Evolutionary conservation across 2,329 filamentous ascomycete genomes (phyloP), one percentile per base, ranked within the genome.

Genomic region (Sclerotinia spermophila): DNA sequence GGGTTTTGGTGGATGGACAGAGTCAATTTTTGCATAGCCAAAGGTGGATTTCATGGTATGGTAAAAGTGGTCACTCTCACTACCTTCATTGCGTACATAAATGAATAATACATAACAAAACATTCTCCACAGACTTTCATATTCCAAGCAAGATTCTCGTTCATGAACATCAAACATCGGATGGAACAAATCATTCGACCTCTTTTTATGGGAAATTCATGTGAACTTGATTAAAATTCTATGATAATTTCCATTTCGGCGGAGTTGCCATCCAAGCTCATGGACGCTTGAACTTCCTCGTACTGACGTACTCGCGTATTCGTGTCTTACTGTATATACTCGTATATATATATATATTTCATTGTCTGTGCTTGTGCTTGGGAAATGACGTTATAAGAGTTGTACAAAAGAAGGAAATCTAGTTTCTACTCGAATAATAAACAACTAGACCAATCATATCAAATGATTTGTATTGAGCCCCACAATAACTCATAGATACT

Each of bases 1-100:
- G 59, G 68, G 17, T 44, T 30, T 64, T 51, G 42, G 58, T 44
- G n/a, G 33, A 44, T 48, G 62, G 62, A 66, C n/a, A 53, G 35
- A 66, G 35, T 40, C 45, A 5, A 24, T 40, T 65, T 21, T 53
- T 40, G 62, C 33, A 40, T 40, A 35, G n/a, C 44, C 44, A 53
- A 27, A 19, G 24, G 11, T 40, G 38, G 19, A 7, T n/a, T 53
- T 40, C 19, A n/a, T 30, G 51, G 45, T 40, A 24, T 24, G 19
- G 33, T 40, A 40, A 30, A 40, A n/a, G n/a, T 8, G 27, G n/a
- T 53, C n/a, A 53, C n/a, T 17, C 48, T 17, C 5, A 27, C 48
- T 53, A 17, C n/a, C 13, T 53, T 53, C 27, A 27, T n/a, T 53
- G n/a, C 8, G 48, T 62, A 30, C 17, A 62, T 45, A 45, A 7